These are phyloP conservation scores for Gelatoporia subvermispora DNA, from an alignment of 768 basidiomycete species.

Conservation along the genomic window DNA sequence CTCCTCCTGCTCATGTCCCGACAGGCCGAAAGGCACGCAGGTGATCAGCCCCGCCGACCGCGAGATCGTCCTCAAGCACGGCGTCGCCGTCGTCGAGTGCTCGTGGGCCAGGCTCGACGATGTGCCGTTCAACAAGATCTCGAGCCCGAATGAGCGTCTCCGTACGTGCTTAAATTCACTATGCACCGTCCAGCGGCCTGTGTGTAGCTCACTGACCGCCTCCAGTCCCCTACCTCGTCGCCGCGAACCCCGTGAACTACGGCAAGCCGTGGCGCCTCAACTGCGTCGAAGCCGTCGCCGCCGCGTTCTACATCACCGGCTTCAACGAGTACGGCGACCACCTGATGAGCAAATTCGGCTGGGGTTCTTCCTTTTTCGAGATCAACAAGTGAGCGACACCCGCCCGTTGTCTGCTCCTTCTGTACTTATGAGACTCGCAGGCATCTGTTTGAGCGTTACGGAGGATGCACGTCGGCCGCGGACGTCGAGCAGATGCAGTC, in stretches of 20 bases:
- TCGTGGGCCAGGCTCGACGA: constrained; percentile 96
- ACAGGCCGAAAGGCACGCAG: constrained; percentile 78
- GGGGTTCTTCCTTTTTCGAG: constrained; percentile 84
- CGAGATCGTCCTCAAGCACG: constrained; percentile 66
- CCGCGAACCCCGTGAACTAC: constrained; percentile 96
- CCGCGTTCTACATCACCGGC: constrained; percentile 91
- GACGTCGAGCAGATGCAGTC: constrained; percentile 62
- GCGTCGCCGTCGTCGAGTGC: constrained; percentile 97
- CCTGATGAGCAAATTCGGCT: constrained; percentile 78
- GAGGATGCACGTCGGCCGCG: constrained; percentile 57
- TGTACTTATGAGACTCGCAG: constrained; percentile 9
- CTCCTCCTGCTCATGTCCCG: constrained; percentile 1
- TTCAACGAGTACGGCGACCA: constrained; percentile 77
- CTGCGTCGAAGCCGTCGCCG: constrained; percentile 92
- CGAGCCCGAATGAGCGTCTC: constrained; percentile 87
- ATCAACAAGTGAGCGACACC: constrained; percentile 63
- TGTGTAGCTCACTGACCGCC: neutral
- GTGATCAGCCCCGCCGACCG: constrained; percentile 80
- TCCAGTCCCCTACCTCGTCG: constrained; percentile 92
- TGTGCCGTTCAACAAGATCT: constrained; percentile 90
- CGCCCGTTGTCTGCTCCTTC: neutral
- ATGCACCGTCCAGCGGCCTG: constrained; percentile 21
- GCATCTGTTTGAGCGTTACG: constrained; percentile 60
- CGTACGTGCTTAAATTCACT: constrained; percentile 61
- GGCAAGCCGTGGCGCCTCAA: constrained; percentile 96